Conservation (phyloP, 192 early-diverging fungal genomes). For the Dimargaris verticillata region DNA sequence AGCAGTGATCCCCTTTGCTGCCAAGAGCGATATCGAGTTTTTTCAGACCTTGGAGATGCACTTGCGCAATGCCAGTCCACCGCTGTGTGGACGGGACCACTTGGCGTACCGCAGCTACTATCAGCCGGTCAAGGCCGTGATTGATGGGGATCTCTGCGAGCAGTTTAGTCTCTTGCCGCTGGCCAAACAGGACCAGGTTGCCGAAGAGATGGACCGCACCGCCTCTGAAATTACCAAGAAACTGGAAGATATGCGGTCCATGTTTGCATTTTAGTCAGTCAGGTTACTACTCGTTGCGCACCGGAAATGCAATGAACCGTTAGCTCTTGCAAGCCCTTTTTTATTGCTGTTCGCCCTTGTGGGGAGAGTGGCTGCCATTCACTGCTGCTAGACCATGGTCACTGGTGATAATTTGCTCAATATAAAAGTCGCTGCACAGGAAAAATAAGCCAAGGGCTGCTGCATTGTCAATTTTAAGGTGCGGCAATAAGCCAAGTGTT, state of each 20-base stretch:
- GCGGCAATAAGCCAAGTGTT: too few species aligned
- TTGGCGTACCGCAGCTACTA: conserved; percentile 63
- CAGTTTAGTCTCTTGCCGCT: conserved; percentile 52
- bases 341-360: too few species aligned
- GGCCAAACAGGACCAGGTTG: conserved; percentile 58
- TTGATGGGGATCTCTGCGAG: conserved; percentile 94
- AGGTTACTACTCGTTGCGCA: too few species aligned
- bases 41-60: conserved; percentile 84
- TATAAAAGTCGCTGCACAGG: too few species aligned
- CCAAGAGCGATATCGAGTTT: conserved; percentile 83
- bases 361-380: too few species aligned
- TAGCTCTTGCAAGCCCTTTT: too few species aligned
- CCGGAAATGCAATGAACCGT: too few species aligned
- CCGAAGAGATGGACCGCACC: conserved; percentile 75
- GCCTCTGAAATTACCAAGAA: conserved; percentile 77
- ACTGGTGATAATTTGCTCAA: too few species aligned
- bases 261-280: conserved; percentile 25
- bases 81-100: conserved; percentile 77
- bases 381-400: too few species aligned
- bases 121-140: conserved; percentile 49
- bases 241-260: conserved; percentile 74
- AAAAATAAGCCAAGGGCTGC: too few species aligned
- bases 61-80: conserved; percentile 56
- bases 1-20: conserved; percentile 69
- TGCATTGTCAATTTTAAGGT: too few species aligned